These are phyloP conservation scores for Didymella lethalis DNA, from an alignment of 2,329 filamentous ascomycete genomes.

Conservation along the genomic window DNA sequence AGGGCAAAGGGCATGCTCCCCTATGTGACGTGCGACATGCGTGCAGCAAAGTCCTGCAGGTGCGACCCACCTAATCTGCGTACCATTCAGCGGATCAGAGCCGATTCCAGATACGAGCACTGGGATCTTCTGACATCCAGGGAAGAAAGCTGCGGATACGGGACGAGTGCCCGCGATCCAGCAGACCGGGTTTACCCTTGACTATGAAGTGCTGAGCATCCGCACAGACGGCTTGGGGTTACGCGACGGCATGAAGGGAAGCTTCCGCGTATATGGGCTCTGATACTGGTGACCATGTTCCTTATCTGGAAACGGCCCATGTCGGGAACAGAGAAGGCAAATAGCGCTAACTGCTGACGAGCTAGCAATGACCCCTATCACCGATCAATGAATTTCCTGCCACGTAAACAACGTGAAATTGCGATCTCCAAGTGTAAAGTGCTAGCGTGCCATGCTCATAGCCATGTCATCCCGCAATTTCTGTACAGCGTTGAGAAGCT, in stretches of 20 bases:
- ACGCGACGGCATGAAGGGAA: neutral
- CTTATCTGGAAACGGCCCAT: neutral
- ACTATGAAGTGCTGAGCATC: neutral
- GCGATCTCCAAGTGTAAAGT: neutral
- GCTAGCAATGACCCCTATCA: neutral
- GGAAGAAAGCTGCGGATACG: neutral
- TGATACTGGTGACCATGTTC: neutral
- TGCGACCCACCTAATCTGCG: neutral
- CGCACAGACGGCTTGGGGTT: neutral
- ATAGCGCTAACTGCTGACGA: neutral
- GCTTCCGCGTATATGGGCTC: neutral
- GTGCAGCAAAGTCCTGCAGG: neutral
- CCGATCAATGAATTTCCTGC: neutral
- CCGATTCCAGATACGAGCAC: neutral
- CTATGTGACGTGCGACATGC: neutral
- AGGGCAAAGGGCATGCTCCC: neutral
- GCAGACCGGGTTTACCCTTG: neutral
- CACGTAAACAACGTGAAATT: neutral
- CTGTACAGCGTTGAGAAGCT: neutral
- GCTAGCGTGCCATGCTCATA: neutral
- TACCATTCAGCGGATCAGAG: neutral
- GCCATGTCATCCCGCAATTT: neutral
- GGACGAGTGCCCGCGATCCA: neutral
- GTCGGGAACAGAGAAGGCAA: neutral
- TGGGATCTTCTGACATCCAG: neutral